Evolutionary conservation across 148 eudicot species (phyloP).

Genomic region (Cornus suecica): DNA sequence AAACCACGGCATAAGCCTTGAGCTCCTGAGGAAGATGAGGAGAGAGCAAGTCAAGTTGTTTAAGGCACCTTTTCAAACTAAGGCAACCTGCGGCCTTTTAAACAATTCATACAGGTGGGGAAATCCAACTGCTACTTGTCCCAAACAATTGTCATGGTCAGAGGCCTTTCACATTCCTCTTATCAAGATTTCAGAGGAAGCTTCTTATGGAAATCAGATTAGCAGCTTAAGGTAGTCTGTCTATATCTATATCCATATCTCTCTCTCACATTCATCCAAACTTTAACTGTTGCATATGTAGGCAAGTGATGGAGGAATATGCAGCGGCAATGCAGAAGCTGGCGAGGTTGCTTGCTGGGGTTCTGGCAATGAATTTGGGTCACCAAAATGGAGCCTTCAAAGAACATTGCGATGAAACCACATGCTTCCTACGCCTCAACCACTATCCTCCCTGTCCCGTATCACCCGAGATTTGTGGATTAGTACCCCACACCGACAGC

Average conservation of each 20-base stretch:
- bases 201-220: slow-evolving; percentile 29
- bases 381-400: slow-evolving; percentile 17
- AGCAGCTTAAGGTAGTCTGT: slow-evolving; percentile 25
- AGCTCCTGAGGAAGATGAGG: slow-evolving; percentile 34
- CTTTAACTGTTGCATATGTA: not conserved
- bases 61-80: slow-evolving; percentile 29
- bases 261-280: no score
- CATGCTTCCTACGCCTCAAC: slow-evolving; percentile 40
- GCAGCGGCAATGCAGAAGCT: slow-evolving; percentile 38
- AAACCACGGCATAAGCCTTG: slow-evolving; percentile 36
- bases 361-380: slow-evolving; percentile 27
- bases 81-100: slow-evolving; percentile 30
- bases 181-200: slow-evolving; percentile 29
- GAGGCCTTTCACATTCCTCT: slow-evolving; percentile 57
- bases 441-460: slow-evolving; percentile 36
- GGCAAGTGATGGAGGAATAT: slow-evolving; percentile 44
- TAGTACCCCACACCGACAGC: slow-evolving; percentile 46
- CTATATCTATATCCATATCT: not conserved
- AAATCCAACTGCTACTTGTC: slow-evolving; percentile 30
- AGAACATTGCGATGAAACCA: slow-evolving; percentile 26
- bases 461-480: slow-evolving; percentile 23
- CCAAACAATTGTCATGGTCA: slow-evolving; percentile 38
- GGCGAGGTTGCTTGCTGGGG: slow-evolving; percentile 26
- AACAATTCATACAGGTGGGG: slow-evolving; percentile 46
- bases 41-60: slow-evolving; percentile 34